Conservation (phyloP, 768 basidiomycete species). For the Roridomyces roridus region DNA sequence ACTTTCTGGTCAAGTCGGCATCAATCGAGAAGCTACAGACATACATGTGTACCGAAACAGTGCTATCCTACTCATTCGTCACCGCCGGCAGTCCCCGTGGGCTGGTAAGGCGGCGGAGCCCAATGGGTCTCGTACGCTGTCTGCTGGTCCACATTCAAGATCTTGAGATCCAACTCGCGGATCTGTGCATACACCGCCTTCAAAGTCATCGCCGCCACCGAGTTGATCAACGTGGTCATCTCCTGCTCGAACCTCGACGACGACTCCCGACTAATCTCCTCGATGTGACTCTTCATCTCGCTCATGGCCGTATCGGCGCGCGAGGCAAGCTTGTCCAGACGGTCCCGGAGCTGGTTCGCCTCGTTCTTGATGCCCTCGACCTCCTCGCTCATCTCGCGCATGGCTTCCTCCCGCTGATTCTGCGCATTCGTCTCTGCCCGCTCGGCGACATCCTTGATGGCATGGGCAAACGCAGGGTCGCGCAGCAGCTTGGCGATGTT, state of each 20-base stretch:
- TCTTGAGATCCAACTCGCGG: slow-evolving; percentile 6
- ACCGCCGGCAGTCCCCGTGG: background rate
- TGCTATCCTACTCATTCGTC: background rate
- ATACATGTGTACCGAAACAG: no score
- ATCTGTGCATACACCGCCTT: slow-evolving; percentile 6
- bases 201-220: slow-evolving; percentile 1
- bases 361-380: slow-evolving; percentile 7
- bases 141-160: slow-evolving; percentile 7
- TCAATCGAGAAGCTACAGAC: no score
- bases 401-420: background rate
- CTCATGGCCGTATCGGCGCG: background rate
- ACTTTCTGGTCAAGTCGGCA: no score
- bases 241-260: slow-evolving; percentile 5
- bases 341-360: background rate
- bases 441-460: slow-evolving; percentile 7
- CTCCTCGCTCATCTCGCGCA: slow-evolving; percentile 8
- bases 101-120: background rate
- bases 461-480: background rate
- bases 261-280: slow-evolving; percentile 3
- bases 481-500: slow-evolving; percentile 7
- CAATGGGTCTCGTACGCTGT: background rate
- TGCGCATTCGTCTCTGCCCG: slow-evolving; percentile 9
- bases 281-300: slow-evolving; percentile 6
- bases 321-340: background rate
- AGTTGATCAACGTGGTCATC: slow-evolving; percentile 5